Evolutionary conservation across 2,329 filamentous ascomycete genomes (phyloP).

Genomic region (Seiridium cupressi): DNA sequence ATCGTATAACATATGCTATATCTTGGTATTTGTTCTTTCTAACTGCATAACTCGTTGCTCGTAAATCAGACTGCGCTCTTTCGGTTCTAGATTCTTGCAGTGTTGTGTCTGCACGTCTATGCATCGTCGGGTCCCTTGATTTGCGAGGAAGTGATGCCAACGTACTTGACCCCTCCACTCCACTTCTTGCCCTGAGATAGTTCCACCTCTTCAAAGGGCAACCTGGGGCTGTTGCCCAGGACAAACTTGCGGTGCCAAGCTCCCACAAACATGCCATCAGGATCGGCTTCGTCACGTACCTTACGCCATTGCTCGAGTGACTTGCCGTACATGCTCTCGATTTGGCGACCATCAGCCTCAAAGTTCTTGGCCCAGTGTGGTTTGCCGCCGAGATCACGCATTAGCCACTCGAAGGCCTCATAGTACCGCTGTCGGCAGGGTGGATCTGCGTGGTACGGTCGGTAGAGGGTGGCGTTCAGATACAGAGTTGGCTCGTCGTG

Average conservation of each 20-base stretch:
- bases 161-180: slow-evolving; percentile 10
- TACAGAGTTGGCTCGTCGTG: slow-evolving; percentile 74
- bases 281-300: slow-evolving; percentile 70
- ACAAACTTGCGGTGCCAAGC: slow-evolving; percentile 82
- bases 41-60: no score
- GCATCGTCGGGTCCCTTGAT: slow-evolving; percentile 2
- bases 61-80: not conserved
- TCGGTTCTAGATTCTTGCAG: no score
- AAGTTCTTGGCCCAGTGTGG: slow-evolving; percentile 98
- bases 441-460: slow-evolving; percentile 76
- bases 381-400: slow-evolving; percentile 77
- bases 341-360: slow-evolving; percentile 54
- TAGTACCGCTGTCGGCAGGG: slow-evolving; percentile 78
- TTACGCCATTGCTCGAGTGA: slow-evolving; percentile 65
- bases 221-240: slow-evolving; percentile 31
- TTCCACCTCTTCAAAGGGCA: slow-evolving; percentile 30
- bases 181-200: slow-evolving; percentile 4
- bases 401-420: slow-evolving; percentile 85
- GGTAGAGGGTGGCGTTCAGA: slow-evolving; percentile 86
- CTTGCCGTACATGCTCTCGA: slow-evolving; percentile 68
- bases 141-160: slow-evolving; percentile 7
- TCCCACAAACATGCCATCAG: slow-evolving; percentile 83
- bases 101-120: no score
- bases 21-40: no score
- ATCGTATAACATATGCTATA: no score